These are phyloP conservation scores for Suhomyces sp. DNA, from an alignment of 805 yeast species.

Conservation along the genomic window DNA sequence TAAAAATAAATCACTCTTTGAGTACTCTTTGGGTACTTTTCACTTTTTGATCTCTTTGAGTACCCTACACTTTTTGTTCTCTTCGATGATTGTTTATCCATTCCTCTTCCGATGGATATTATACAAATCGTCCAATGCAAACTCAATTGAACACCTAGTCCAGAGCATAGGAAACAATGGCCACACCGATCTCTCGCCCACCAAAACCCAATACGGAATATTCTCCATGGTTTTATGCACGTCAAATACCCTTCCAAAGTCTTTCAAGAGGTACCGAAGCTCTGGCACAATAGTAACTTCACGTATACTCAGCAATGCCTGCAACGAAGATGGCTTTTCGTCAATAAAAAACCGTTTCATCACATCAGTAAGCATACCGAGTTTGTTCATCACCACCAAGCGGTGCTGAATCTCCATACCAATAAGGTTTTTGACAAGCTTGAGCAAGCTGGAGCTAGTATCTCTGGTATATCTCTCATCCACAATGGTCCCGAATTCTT, in stretches of 20 bases:
- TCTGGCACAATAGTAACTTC: constrained; percentile 93
- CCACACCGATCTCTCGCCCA: constrained; percentile 94
- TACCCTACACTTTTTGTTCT: no score
- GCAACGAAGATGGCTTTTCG: constrained; percentile 71
- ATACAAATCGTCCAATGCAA: constrained; percentile 75
- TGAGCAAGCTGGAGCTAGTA: constrained; percentile 28
- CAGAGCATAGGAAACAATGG: constrained; percentile 79
- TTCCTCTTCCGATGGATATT: constrained; percentile 37
- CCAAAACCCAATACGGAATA: constrained; percentile 82
- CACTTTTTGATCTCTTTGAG: no score
- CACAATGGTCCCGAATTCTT: constrained; percentile 31
- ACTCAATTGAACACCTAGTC: constrained; percentile 88
- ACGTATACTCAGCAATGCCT: constrained; percentile 55
- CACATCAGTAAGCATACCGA: constrained; percentile 69
- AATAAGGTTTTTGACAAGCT: constrained; percentile 48
- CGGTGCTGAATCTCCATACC: constrained; percentile 85
- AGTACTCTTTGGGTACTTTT: no score
- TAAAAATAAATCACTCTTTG: no score
- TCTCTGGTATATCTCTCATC: constrained; percentile 33
- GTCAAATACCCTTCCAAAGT: constrained; percentile 75
- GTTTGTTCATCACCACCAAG: constrained; percentile 70
- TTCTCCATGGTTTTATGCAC: constrained; percentile 67
- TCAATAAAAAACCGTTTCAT: constrained; percentile 79
- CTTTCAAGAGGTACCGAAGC: constrained; percentile 63
- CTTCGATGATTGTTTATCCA: neutral